Evolutionary conservation across 2,329 filamentous ascomycete genomes (phyloP), one percentile per base, ranked within the genome.

Genomic region (Alternaria sp.): DNA sequence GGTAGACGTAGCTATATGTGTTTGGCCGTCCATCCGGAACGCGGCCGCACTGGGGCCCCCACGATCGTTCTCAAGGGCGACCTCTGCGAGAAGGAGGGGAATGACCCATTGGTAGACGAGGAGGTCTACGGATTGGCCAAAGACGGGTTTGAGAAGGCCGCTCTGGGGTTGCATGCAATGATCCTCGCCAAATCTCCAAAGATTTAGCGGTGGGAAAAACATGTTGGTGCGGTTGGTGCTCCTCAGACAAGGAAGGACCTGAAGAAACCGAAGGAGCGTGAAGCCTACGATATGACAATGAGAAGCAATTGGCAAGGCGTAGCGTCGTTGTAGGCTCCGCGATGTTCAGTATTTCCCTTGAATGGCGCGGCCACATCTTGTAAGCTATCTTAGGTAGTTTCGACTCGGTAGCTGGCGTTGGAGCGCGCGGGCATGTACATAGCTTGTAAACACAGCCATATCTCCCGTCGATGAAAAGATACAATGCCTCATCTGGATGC

Each of bases 1-100:
- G 59, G 65, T 4, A 36, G 9, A 5, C 23, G 28, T 10, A 36
- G 58, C 21, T 65, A 68, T 21, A 55, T 67, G 58, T 66, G 59
- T 15, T 45, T 67, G 7, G 60, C 46, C 2, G 43, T 53, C 4
- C 21, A 36, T 4, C 32, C 55, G 2, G 28, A 53, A 6, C 25
- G 11, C 3, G 46, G 59, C 36, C 36, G 36, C 36, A 40, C 36
- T 11, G n/a, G 36, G 7, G 25, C 23, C 6, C 21, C 63, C 6
- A 17, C 40, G n/a, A 28, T 62, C 3, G 17, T 67, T 21, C n/a
- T 67, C 13, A 55, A 43, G 43, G 62, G 64, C 4, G 23, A 57
- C 3, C 25, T 52, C 4, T 45, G 54, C 9, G 51, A 59, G 26
- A 26, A 53, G 23, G 44, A 61, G 6, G 59, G 56, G 4, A 50